Percentiles rank a stretch among this genome's conserved stretches.
These are phyloP conservation scores for Moesziomyces sp. DNA, from an alignment of 1,284 basidiomycete species.

Conservation along the genomic window DNA sequence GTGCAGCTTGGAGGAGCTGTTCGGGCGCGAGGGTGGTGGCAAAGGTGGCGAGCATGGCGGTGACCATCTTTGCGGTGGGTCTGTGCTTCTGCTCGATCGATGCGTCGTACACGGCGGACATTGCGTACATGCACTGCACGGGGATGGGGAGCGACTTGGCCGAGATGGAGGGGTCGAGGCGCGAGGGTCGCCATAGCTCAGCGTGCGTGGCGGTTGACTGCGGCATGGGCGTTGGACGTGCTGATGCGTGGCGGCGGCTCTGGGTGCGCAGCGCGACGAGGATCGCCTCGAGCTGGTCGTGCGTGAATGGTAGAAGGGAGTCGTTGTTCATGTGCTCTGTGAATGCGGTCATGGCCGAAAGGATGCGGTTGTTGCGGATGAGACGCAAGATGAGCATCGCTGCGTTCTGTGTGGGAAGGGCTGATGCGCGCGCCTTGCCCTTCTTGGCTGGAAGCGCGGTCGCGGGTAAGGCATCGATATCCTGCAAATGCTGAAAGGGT, in stretches of 20 bases:
- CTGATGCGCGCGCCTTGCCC: no score
- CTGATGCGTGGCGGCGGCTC: conserved; percentile 13
- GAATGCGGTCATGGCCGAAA: conserved; percentile 45
- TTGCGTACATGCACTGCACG: conserved; percentile 42
- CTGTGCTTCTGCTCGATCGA: conserved; percentile 6
- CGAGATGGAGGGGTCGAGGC: conserved; percentile 20
- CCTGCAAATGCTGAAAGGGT: no score
- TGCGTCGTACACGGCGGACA: conserved; percentile 38
- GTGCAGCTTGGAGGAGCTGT: conserved; percentile 14
- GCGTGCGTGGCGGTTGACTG: neutral
- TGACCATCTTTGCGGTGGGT: conserved; percentile 27
- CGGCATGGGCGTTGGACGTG: conserved; percentile 18
- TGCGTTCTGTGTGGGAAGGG: conserved; percentile 3
- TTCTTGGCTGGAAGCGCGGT: no score
- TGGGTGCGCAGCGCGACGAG: conserved; percentile 26
- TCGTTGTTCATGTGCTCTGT: conserved; percentile 14
- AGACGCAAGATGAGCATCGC: conserved; percentile 25
- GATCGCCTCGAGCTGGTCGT: conserved; percentile 19
- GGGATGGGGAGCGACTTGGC: conserved; percentile 30
- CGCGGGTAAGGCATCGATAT: no score
- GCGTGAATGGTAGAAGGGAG: conserved; percentile 16
- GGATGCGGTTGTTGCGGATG: conserved; percentile 31
- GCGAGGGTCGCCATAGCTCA: conserved; percentile 26
- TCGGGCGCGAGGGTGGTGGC: conserved; percentile 5
- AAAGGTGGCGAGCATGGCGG: conserved; percentile 32